Evolutionary conservation across 108 stramenopile species (phyloP), one percentile per base, ranked within the genome.

Genomic region (Fistulifera solaris): DNA sequence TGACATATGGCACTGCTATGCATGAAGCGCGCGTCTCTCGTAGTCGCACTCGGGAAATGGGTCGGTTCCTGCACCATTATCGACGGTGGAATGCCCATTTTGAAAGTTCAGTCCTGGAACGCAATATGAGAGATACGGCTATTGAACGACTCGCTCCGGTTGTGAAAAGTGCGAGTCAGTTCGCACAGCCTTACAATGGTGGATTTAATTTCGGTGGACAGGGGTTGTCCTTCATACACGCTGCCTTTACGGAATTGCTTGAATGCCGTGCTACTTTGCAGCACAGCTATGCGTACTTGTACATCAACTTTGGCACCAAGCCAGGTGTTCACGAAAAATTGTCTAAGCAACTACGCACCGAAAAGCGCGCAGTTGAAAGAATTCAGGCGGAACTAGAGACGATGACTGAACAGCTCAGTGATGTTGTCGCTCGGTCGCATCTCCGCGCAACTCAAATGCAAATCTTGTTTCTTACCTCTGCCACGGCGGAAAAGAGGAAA

Each of bases 321-420:
- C 5, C n/a, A n/a, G n/a, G 31, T 6, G 6, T 22, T 22, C 21
- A 6, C n/a, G n/a, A 18, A 17, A 38, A 54, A 16, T 21, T 44
- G 23, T 28, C 43, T 31, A 52, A 46, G 15, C 45, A 66, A 27
- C 1, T 53, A 7, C 62, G 54, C 15, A 44, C 53, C 10, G 79
- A 81, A 27, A 81, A 81, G 43, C 23, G 38, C 13, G 49, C 61
- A 8, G 76, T 81, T 48, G 75, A 81, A 60, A 52, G 58, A 12
- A 40, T 67, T n/a, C 79, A 81, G 35, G 52, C 79, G 3, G 79
- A 81, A 48, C 56, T 81, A 2, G 79, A 81, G 66, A 71, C 59
- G 48, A 42, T 81, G 18, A 76, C 75, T 8, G 79, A 81, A 48
- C 75, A 76, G 50, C 63, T 81, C 61, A 72, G 70, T 40, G 79